Conservation (phyloP, 1,139 yeast species). For the Lodderomyces theae region DNA sequence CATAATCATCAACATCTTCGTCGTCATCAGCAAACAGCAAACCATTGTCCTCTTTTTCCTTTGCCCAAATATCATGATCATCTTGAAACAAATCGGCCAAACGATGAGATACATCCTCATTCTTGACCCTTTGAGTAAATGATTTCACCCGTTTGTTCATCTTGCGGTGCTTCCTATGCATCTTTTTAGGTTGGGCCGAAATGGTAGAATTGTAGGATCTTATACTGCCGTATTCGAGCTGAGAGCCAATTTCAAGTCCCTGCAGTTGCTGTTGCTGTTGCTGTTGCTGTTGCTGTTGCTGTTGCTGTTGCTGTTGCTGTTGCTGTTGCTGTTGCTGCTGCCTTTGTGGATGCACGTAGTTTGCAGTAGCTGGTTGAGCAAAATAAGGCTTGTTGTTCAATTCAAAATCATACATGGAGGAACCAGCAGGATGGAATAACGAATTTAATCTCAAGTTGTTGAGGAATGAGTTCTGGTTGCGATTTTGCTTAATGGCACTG, state of each 20-base stretch:
- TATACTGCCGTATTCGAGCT: background rate
- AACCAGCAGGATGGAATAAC: background rate
- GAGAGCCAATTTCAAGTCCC: background rate
- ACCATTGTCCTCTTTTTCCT: background rate
- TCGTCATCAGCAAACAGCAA: background rate
- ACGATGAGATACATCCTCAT: background rate
- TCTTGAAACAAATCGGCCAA: conserved; percentile 2
- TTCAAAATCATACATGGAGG: background rate
- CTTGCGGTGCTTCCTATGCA: background rate
- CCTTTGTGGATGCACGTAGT: too few species aligned
- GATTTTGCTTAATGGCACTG: background rate
- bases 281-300: too few species aligned
- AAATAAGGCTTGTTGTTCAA: background rate
- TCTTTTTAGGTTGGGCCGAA: conserved; percentile 1
- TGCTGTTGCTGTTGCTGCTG: too few species aligned
- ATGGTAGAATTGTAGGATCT: background rate
- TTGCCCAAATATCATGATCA: conserved; percentile 2
- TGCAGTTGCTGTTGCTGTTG: background rate
- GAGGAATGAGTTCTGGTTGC: background rate
- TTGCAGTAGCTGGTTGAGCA: background rate
- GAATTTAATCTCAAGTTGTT: background rate
- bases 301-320: too few species aligned
- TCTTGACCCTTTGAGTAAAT: conserved; percentile 3
- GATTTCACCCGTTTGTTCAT: conserved; percentile 2
- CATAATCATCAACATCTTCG: too few species aligned